Evolutionary conservation across 1,284 basidiomycete genomes (phyloP), one percentile per base, ranked within the genome.

Genomic region (Boletus austroedulis): DNA sequence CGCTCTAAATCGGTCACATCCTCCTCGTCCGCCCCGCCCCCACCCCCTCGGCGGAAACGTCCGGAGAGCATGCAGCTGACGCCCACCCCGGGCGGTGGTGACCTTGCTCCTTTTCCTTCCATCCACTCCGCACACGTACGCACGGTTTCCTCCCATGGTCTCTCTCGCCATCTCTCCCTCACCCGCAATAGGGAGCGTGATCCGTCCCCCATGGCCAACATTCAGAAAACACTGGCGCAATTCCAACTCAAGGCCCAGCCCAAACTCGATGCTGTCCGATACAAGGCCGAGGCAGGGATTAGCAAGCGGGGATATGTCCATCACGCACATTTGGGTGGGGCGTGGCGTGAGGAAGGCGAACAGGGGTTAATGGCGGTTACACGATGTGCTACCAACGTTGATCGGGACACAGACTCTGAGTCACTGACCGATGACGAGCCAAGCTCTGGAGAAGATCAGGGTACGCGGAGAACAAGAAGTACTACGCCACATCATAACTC

Each of bases 201-300:
- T 5, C 44, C 44, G 5, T 68, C 74, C 19, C 66, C 73, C 17
- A 70, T 78, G 17, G 66, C 76, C 45, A 75, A 73, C 52, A 68
- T 85, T 49, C 82, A 81, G 60, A 73, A 75, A 48, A 80, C 81
- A 56, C 67, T 82, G n/a, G 73, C 75, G 23, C 73, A 71, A 21
- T 69, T 85, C 14, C 79, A 82, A 61, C 77, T 79, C 9, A 77
- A 75, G 44, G 67, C 77, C 2, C 76, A 77, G 59, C 81, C 80
- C 1, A 76, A 71, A 34, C 61, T 83, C 8, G 81, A 83, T 34
- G 79, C 77, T n/a, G 86, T 83, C 36, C 72, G 84, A 59, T 89
- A 82, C 70, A 88, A 88, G 71, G 86, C 86, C 0, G 86, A 88
- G 69, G 86, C 86, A 23, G 86, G 86, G 23, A 65, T 88, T 41